Base-by-base conservation (phyloP, 2,329 filamentous ascomycete genomes). In the Gremmenia infestans region DNA sequence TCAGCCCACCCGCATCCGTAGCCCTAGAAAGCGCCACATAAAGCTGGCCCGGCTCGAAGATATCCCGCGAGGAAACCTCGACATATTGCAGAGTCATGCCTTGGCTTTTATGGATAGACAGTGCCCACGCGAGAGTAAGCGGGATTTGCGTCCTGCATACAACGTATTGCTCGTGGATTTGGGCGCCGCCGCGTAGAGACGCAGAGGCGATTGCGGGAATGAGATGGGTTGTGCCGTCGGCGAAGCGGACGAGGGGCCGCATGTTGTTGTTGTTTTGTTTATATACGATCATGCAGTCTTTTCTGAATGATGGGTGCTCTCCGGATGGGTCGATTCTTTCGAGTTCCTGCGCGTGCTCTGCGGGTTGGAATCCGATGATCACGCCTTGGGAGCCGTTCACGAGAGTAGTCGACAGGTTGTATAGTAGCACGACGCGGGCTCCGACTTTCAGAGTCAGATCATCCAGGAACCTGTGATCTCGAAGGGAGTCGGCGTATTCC, bases 81-180 rank as follows among this genome's bases (percentile, higher is more conserved):
- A 67, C 62, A 50, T 59, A 55, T 4, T 66, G 52, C 5, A 69
- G 48, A 0, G 92, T 97, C 72, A 97, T 92, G 1, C 92, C 92
- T 69, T 97, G 92, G 0, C 93, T 92, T 73, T 97, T 97, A 77
- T 99, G 94, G 55, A 99, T 97, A 1, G 91, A 96, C 35, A 97
- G 74, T 1, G 94, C 93, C 94, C 94, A 97, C 0, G 92, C 93
- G 22, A 97, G 78, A 53, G 96, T 96, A 48, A 97, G 78, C 0
- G 94, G 94, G 5, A 83, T 72, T 57, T 83, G 80, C 4, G 63
- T 66, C 22, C 71, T 46, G 19, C 55, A 62, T 2, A 62, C 57
- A 1, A 62, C 35, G 48, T 65, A 67, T 19, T 57, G 53, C 19
- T 57, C 56, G 2, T 40, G 11, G 5, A 48, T 52, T 1, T 23